Evolutionary conservation across 768 basidiomycete species (phyloP).

Genomic region (Roridomyces roridus): DNA sequence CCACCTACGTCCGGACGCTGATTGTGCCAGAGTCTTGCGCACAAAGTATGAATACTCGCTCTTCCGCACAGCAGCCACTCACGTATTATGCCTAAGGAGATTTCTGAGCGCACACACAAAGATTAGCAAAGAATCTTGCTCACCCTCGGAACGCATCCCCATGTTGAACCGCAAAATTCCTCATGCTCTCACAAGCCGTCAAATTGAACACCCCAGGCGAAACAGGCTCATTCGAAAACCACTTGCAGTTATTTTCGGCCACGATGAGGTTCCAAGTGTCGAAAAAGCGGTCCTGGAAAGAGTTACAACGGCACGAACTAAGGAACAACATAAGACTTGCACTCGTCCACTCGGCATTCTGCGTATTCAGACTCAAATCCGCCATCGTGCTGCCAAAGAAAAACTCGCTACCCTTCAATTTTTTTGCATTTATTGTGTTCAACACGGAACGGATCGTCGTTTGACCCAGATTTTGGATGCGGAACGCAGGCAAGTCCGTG

Average conservation of each 20-base stretch:
- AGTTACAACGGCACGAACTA: too few species aligned
- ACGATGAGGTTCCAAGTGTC: constrained; percentile 23
- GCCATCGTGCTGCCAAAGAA: constrained; percentile 25
- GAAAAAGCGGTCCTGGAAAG: constrained; percentile 17
- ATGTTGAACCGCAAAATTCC: constrained; percentile 17
- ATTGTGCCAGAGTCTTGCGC: constrained; percentile 22
- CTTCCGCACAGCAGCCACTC: too few species aligned
- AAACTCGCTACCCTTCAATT: constrained; percentile 13
- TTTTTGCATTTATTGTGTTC: constrained; percentile 22
- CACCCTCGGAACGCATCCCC: constrained; percentile 22
- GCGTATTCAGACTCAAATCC: constrained; percentile 13
- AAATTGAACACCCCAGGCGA: constrained; percentile 21
- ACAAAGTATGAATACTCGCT: too few species aligned
- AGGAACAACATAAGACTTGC: too few species aligned
- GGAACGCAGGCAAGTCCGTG: constrained; percentile 20
- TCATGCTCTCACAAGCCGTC: constrained; percentile 14
- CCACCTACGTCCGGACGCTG: constrained; percentile 15
- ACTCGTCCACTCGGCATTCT: constrained; percentile 23
- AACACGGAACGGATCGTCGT: constrained; percentile 20
- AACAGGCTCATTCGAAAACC: constrained; percentile 22
- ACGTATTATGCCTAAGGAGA: constrained; percentile 22
- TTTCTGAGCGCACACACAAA: background rate
- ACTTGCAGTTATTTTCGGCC: constrained; percentile 25
- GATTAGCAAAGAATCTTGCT: background rate
- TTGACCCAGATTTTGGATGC: constrained; percentile 3